phyloP scores from a whole-genome alignment of 2,329 filamentous ascomycete genomes.

The Helminthosporium solani region DNA sequence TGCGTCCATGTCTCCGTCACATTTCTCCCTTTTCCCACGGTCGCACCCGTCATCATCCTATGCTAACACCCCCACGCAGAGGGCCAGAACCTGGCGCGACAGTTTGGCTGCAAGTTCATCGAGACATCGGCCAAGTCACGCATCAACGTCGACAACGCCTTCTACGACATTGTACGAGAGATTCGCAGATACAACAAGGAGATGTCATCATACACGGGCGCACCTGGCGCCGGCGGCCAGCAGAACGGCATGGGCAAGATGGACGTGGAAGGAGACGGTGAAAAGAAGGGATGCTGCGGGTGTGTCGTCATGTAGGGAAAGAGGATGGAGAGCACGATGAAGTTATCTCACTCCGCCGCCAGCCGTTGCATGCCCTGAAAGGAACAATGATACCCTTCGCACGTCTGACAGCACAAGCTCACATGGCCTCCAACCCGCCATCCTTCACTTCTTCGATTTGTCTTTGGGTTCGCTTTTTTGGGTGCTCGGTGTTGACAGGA shows the following conservation, averaged over 20 bases:
- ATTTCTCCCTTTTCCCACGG: conserved; percentile 6
- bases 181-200: conserved; percentile 98
- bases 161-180: conserved; percentile 97
- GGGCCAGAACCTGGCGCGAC: conserved; percentile 80
- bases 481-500: conserved; percentile 33
- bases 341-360: conserved; percentile 20
- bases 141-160: conserved; percentile 97
- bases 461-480: conserved; percentile 26
- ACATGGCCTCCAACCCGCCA: conserved; percentile 16
- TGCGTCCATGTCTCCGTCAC: conserved; percentile 50
- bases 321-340: conserved; percentile 21
- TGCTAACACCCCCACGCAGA: conserved; percentile 59
- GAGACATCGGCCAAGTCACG: conserved; percentile 98
- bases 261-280: conserved; percentile 71
- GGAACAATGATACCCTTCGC: conserved; percentile 38
- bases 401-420: conserved; percentile 34
- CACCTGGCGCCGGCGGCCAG: conserved; percentile 54
- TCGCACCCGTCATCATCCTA: background rate
- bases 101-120: conserved; percentile 97
- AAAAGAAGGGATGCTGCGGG: conserved; percentile 73
- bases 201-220: conserved; percentile 83
- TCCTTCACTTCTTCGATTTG: conserved; percentile 22
- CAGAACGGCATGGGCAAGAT: conserved; percentile 69
- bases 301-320: conserved; percentile 77
- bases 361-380: conserved; percentile 17